These are phyloP conservation scores for Fraxinus albicans DNA, from an alignment of 305 asterid species.

Conservation along the genomic window DNA sequence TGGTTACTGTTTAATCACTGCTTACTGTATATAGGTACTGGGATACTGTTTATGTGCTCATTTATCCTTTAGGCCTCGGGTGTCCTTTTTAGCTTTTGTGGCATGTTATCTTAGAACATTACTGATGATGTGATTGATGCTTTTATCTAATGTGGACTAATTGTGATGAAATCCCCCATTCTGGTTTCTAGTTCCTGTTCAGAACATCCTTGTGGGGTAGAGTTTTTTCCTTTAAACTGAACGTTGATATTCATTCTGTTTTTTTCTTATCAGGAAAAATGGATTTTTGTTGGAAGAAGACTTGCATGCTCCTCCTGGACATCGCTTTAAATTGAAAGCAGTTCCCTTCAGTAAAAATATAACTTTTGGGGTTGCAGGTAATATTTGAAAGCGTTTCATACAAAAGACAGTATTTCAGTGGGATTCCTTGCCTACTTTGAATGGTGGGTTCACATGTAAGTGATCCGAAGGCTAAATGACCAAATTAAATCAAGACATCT, in stretches of 20 bases:
- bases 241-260: conserved; percentile 4
- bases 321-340: conserved; percentile 76
- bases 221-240: conserved; percentile 11
- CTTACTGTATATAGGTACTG: neutral
- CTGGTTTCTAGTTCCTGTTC: conserved; percentile 8
- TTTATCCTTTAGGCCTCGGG: neutral
- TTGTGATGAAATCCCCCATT: conserved; percentile 8
- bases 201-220: conserved; percentile 3
- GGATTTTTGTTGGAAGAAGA: conserved; percentile 89
- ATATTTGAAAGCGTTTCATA: neutral
- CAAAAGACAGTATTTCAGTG: conserved; percentile 4
- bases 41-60: conserved; percentile 4
- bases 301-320: conserved; percentile 78
- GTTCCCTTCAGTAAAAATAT: conserved; percentile 95
- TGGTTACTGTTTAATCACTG: neutral
- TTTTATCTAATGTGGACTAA: conserved; percentile 8
- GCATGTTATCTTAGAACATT: neutral
- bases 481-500: neutral
- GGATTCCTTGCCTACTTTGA: conserved; percentile 3
- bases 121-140: conserved; percentile 6
- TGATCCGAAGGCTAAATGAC: neutral
- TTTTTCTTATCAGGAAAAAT: conserved; percentile 64
- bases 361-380: conserved; percentile 86
- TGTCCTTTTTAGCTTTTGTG: conserved; percentile 11
- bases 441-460: neutral